Evolutionary conservation across 73 alveolate species (phyloP), one percentile per base, ranked within the genome.

Genomic region (Loxodes magnus): DNA sequence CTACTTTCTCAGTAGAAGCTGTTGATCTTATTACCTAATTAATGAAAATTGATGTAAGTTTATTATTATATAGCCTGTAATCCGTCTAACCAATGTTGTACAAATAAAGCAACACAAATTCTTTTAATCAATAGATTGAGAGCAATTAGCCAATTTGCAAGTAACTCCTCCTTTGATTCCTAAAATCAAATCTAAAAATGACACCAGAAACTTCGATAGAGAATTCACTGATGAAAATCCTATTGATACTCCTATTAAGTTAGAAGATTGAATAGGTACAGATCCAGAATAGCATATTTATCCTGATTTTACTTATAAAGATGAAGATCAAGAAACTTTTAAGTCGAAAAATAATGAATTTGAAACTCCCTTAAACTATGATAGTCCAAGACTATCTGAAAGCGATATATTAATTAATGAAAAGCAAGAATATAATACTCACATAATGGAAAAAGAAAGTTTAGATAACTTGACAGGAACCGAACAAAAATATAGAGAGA

Each of bases 41-140:
- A 14, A 55, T 56, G 4, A 16, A 29, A 24, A n/a, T 35, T 26
- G 69, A 53, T 35, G 73, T 67, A 67, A 48, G 46, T 7, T 0
- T 16, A 23, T 51, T 14, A 50, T 56, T 17, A 35, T 35, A 10
- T 51, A 51, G 51, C 44, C 84, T 10, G 58, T 89, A 56, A 41
- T 76, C 2, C 90, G 63, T 31, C 15, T n/a, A 7, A 9, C 57
- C 55, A 79, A 46, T 19, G 49, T 56, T 10, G 48, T 24, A 0
- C 88, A 83, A 48, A 72, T 87, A 5, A 83, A 70, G 64, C 51
- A 56, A 14, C 94, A 86, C 66, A 74, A 67, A 27, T 86, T 86
- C 74, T 86, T 86, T 64, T 67, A 62, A 7, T 57, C 53, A 20
- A 77, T 86, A n/a, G 77, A 77, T 43, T 86, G 97, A 94, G 78